These are phyloP conservation scores for Ampelomyces quisqualis DNA, from an alignment of 2,329 filamentous ascomycete genomes.

Conservation along the genomic window DNA sequence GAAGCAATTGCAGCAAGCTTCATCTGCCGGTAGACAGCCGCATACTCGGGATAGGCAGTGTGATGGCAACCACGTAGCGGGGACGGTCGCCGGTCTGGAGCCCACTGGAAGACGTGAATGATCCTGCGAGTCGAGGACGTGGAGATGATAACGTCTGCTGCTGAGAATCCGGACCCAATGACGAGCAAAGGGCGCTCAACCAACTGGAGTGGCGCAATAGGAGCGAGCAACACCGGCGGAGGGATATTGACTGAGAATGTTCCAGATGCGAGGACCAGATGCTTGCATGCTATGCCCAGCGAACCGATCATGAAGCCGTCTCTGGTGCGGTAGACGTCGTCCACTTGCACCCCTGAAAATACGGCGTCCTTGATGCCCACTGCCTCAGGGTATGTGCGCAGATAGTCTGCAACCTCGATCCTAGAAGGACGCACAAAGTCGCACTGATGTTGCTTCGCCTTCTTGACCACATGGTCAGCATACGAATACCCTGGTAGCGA, in stretches of 20 bases:
- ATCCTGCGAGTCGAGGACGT: conserved; percentile 53
- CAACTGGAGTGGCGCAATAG: conserved; percentile 42
- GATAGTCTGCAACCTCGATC: conserved; percentile 57
- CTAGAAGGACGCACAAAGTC: conserved; percentile 59
- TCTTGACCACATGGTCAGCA: conserved; percentile 52
- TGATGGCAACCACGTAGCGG: conserved; percentile 61
- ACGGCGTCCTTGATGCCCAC: conserved; percentile 55
- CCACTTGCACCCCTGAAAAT: conserved; percentile 46
- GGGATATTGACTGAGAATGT: conserved; percentile 59
- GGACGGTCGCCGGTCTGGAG: conserved; percentile 56
- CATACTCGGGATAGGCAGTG: conserved; percentile 63
- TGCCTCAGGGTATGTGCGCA: conserved; percentile 55
- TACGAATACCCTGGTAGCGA: conserved; percentile 62
- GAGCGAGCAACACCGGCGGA: conserved; percentile 52
- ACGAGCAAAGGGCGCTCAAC: conserved; percentile 54
- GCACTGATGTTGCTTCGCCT: conserved; percentile 43
- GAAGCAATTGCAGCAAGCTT: conserved; percentile 50
- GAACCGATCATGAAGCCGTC: conserved; percentile 55
- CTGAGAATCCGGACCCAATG: conserved; percentile 63
- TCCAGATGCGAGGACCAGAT: conserved; percentile 60
- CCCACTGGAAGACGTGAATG: conserved; percentile 63
- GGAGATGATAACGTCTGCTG: conserved; percentile 62
- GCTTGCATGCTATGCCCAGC: conserved; percentile 56
- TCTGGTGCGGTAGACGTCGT: conserved; percentile 47
- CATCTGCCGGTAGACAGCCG: conserved; percentile 61